Evolutionary conservation across 2,329 filamentous ascomycete genomes (phyloP), one percentile per base, ranked within the genome.

Genomic region (Nigrospora osmanthi): DNA sequence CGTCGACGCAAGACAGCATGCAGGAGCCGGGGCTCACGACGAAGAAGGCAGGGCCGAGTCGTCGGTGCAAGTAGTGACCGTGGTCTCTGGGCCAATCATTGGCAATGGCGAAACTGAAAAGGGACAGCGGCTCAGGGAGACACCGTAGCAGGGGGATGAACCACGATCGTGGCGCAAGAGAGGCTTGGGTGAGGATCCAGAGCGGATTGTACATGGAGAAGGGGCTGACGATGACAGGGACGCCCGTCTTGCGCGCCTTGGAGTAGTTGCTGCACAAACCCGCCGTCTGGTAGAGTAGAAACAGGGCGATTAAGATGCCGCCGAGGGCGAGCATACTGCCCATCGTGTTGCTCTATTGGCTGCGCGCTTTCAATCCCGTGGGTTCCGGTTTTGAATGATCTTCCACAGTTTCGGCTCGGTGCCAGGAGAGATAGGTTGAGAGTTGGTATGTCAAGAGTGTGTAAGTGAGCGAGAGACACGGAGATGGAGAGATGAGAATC

Each of bases 121-220:
- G 40, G 17, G 33, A 42, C 1, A 42, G 16, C 6, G 33, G 40
- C 6, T 42, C 40, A 19, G 40, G 40, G 16, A 42, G 40, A n/a
- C 35, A 33, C 19, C 33, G 32, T 10, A 33, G 28, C 17, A 42
- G 33, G 13, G 40, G 40, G 13, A 42, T 33, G 33, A 42, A 36
- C 40, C 40, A 42, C 14, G 4, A 14, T 33, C 34, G 32, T 13
- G 40, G 40, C 16, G 17, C 33, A 23, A 42, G 14, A 33, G 33
- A 42, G 9, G 40, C 33, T 23, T 42, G 40, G 17, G 33, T n/a
- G 9, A 42, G 14, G 40, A 42, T 36, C 40, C 40, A 42, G 5
- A 42, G n/a, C 17, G 40, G 32, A 23, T 42, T 42, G 40, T 30
- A 42, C 32, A 33, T 35, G n/a, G 28, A 35, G 40, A 42, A 42